Conservation (phyloP, 2,329 filamentous ascomycete species). For the Gyromitra esculenta region DNA sequence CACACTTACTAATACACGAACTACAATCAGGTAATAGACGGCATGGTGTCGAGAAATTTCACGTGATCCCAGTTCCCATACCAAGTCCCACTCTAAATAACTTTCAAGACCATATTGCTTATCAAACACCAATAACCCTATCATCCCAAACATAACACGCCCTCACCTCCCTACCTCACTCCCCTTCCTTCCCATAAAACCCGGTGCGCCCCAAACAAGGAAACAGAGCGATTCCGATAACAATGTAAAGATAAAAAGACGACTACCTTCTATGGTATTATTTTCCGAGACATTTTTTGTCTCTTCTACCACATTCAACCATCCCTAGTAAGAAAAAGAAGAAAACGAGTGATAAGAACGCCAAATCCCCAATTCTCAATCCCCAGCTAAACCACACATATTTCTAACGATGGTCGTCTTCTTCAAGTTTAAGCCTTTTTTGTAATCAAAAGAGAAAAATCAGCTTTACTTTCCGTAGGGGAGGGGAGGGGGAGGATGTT, state of each 20-base stretch:
- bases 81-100: not conserved
- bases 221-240: not conserved
- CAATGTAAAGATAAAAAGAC: not conserved
- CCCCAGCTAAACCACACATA: not conserved
- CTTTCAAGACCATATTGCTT: constrained; percentile 1
- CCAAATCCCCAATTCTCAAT: not conserved
- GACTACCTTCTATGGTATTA: constrained; percentile 6
- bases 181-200: constrained; percentile 3
- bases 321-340: not conserved
- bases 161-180: not conserved
- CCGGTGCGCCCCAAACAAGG: constrained; percentile 18
- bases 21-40: too few relatives aligned
- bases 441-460: constrained; percentile 25
- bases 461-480: not conserved
- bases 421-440: constrained; percentile 43
- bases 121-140: constrained; percentile 3
- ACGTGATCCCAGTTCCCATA: not conserved
- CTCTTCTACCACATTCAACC: not conserved
- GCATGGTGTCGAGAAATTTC: not conserved
- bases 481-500: not conserved
- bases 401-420: constrained; percentile 18
- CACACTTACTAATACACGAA: not conserved
- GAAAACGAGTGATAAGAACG: constrained; percentile 9
- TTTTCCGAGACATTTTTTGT: constrained; percentile 1
- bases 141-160: not conserved